Conservation (phyloP, 208 protist species). For the Lotmaria passim region DNA sequence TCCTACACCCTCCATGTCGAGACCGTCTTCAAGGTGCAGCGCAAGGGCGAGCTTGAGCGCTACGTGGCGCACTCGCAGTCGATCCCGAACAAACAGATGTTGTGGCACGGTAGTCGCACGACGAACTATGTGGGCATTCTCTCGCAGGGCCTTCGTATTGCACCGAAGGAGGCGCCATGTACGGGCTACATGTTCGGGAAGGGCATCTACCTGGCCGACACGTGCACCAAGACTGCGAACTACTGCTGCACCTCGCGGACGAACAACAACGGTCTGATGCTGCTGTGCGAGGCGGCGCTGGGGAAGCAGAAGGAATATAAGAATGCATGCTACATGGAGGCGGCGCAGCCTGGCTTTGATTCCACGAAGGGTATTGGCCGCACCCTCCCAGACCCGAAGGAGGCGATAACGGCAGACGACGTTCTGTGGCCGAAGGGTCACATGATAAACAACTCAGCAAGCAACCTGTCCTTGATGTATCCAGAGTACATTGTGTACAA, state of each 20-base stretch:
- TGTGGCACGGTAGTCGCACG: conserved; percentile 92
- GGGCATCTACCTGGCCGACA: conserved; percentile 91
- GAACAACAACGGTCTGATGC: conserved; percentile 75
- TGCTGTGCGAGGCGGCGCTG: conserved; percentile 90
- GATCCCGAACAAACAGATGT: conserved; percentile 67
- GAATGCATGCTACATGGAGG: conserved; percentile 70
- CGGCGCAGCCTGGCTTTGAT: conserved; percentile 49
- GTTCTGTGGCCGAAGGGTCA: conserved; percentile 68
- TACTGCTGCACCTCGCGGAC: conserved; percentile 70
- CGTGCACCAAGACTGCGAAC: conserved; percentile 84
- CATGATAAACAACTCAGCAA: conserved; percentile 33
- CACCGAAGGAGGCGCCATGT: conserved; percentile 90
- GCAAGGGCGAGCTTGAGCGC: conserved; percentile 59
- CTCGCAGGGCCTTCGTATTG: conserved; percentile 91
- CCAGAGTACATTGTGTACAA: conserved; percentile 95
- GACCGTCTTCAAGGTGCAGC: conserved; percentile 71
- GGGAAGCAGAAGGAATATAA: conserved; percentile 76
- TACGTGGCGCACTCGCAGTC: conserved; percentile 38
- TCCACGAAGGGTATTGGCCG: conserved; percentile 69
- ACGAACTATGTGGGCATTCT: conserved; percentile 94
- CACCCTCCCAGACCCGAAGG: conserved; percentile 43
- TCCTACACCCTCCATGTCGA: conserved; percentile 57
- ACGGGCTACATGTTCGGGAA: conserved; percentile 94
- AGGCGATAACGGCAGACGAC: conserved; percentile 33
- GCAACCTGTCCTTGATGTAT: conserved; percentile 58